phyloP scores from a whole-genome alignment of 108 stramenopile species.

The Nannochloropsis salina region DNA sequence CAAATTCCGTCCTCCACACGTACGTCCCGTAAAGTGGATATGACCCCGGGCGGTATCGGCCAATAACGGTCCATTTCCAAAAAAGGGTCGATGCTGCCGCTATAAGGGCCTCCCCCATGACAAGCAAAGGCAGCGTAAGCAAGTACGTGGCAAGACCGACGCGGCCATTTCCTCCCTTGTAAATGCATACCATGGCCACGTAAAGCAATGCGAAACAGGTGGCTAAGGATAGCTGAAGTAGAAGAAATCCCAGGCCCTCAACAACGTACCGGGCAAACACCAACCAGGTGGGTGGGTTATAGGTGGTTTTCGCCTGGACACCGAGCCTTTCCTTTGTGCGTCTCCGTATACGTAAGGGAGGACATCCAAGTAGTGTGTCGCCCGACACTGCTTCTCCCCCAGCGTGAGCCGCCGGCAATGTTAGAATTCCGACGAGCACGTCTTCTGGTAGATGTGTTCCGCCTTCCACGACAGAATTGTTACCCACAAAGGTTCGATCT shows the following conservation, averaged over 20 bases:
- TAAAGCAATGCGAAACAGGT: not conserved
- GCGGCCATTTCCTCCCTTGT: not conserved
- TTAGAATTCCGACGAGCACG: conserved; percentile 14
- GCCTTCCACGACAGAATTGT: conserved; percentile 5
- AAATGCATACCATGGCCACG: not conserved
- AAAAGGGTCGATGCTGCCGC: not conserved
- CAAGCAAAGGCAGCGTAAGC: conserved; percentile 17
- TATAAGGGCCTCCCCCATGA: not conserved
- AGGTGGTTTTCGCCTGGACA: not conserved
- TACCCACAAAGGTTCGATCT: conserved; percentile 15
- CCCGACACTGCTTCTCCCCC: not conserved
- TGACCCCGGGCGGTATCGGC: not conserved
- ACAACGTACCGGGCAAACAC: conserved; percentile 5
- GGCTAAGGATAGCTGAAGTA: not conserved
- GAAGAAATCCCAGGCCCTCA: not conserved
- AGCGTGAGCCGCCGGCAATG: not conserved
- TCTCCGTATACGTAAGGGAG: not conserved
- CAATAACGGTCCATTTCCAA: conserved; percentile 11
- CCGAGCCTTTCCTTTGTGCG: not conserved
- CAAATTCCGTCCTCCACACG: not conserved
- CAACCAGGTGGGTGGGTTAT: not conserved
- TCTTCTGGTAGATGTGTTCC: not conserved
- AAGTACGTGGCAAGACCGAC: not conserved
- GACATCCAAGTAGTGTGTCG: conserved; percentile 1
- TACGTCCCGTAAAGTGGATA: not conserved